A percentile compares a stretch with the other conserved stretches of the same genome.
Conservation (phyloP, 345 rosid genomes). For the Camelina hispida region DNA sequence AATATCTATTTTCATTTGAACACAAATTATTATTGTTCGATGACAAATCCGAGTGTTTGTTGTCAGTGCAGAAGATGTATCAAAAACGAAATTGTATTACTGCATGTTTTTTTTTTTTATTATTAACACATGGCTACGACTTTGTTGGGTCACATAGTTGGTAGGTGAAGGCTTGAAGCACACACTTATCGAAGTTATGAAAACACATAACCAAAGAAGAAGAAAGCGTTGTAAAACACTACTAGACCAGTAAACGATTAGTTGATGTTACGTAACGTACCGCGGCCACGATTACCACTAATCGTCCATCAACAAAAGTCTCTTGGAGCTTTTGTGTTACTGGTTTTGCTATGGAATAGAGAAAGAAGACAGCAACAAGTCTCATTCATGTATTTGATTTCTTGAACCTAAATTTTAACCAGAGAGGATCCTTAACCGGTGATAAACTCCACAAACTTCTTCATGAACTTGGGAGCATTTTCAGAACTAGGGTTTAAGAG, state of each 20-base stretch:
- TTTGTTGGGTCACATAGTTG: no score
- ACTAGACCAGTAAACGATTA: background rate
- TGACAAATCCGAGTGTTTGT: background rate
- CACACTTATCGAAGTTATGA: no score
- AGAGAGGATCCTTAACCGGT: constrained; percentile 23
- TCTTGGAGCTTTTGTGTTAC: background rate
- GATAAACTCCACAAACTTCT: constrained; percentile 49
- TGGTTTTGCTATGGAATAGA: background rate
- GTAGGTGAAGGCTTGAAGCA: no score
- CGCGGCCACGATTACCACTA: background rate
- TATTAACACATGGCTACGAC: no score
- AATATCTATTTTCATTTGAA: background rate
- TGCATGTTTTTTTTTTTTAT: no score
- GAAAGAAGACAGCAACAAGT: no score
- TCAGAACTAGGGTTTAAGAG: constrained; percentile 38
- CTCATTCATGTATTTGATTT: background rate
- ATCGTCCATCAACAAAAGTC: background rate
- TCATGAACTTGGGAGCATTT: constrained; percentile 46
- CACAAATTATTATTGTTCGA: background rate
- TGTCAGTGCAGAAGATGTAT: background rate
- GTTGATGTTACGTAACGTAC: background rate
- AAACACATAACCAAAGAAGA: no score
- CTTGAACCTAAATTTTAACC: background rate
- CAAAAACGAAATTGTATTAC: constrained; percentile 1
- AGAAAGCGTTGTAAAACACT: no score